These are phyloP conservation scores for Aspergillus coremiiformis DNA, from an alignment of 495 filamentous ascomycete species.

Conservation along the genomic window DNA sequence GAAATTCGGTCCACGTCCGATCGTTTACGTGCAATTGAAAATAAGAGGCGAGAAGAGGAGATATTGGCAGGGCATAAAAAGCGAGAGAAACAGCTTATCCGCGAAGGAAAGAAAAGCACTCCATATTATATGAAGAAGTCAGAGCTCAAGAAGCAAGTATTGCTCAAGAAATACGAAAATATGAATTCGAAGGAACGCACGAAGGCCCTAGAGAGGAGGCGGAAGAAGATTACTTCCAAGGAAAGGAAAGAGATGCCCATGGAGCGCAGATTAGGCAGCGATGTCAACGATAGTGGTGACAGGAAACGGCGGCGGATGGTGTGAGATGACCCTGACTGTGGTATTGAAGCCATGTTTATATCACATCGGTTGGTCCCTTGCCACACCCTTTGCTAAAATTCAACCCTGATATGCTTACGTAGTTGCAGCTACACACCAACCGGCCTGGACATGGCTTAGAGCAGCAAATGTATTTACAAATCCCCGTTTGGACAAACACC, in stretches of 20 bases:
- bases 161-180: conserved; percentile 68
- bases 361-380: not conserved
- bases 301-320: conserved; percentile 30
- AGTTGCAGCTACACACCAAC: conserved; percentile 1
- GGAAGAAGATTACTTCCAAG: conserved; percentile 75
- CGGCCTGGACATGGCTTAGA: not conserved
- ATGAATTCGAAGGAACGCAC: conserved; percentile 78
- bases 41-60: conserved; percentile 57
- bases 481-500: not conserved
- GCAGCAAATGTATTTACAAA: not conserved
- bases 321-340: conserved; percentile 8
- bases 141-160: conserved; percentile 76
- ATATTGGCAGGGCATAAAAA: conserved; percentile 65
- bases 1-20: conserved; percentile 63
- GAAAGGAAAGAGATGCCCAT: conserved; percentile 75
- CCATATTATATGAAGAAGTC: conserved; percentile 88
- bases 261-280: conserved; percentile 45
- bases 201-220: conserved; percentile 66
- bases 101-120: conserved; percentile 81
- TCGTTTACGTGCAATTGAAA: conserved; percentile 55
- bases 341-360: not conserved
- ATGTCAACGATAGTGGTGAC: conserved; percentile 16
- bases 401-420: not conserved
- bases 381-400: not conserved
- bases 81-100: conserved; percentile 74